Evolutionary conservation across 805 yeast genomes (phyloP).

Genomic region (Metschnikowia lochheadii): DNA sequence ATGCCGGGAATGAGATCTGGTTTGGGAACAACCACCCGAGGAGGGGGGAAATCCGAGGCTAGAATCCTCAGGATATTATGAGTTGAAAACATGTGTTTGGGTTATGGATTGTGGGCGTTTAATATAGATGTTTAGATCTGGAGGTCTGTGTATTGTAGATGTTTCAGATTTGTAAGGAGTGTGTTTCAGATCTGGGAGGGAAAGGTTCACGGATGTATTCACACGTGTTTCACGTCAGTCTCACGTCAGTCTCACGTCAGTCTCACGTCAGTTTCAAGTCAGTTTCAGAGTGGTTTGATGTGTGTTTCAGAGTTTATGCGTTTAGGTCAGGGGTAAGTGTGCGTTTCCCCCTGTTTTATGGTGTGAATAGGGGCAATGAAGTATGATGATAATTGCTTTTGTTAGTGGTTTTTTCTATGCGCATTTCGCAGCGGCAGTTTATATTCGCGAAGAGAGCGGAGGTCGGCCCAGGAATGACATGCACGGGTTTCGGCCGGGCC

Average conservation of each 20-base stretch:
- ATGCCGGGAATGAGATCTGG: slow-evolving; percentile 52
- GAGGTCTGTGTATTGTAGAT: not conserved
- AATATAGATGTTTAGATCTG: not conserved
- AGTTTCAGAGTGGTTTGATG: too few species aligned
- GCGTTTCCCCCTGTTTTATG: too few species aligned
- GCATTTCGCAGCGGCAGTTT: not conserved
- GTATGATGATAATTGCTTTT: not conserved
- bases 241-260: too few species aligned
- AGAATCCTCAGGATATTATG: slow-evolving; percentile 18
- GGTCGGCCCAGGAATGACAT: not conserved
- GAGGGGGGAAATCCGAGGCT: slow-evolving; percentile 14
- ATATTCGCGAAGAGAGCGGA: slow-evolving; percentile 4
- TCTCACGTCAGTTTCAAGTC: too few species aligned
- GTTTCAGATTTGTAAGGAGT: not conserved
- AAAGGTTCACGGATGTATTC: too few species aligned
- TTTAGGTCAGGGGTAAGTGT: too few species aligned
- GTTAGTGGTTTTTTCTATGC: slow-evolving; percentile 2
- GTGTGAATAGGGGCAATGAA: not conserved
- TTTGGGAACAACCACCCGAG: slow-evolving; percentile 21
- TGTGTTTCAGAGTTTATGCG: too few species aligned
- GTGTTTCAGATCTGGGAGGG: too few species aligned
- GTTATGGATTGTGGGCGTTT: not conserved
- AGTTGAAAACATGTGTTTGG: slow-evolving; percentile 3
- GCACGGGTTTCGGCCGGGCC: not conserved
- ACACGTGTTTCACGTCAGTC: too few species aligned